These are phyloP conservation scores for Eucommia ulmoides DNA, from an alignment of 257 asterid genomes.

Conservation along the genomic window DNA sequence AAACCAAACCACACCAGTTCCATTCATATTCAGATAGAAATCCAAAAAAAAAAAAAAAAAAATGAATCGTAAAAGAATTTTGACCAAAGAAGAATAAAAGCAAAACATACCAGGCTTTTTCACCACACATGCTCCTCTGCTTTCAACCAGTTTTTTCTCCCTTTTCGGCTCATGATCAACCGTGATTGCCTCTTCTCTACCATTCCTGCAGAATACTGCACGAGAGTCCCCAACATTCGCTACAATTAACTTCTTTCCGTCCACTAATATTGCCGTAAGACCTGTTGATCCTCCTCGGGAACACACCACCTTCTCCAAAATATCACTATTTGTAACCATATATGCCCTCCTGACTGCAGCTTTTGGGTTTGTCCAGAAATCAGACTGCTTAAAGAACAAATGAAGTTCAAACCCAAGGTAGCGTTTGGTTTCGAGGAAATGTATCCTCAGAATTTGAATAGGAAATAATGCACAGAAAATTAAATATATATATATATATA, in stretches of 20 bases:
- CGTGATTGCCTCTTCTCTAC: slow-evolving; percentile 61
- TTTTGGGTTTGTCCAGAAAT: slow-evolving; percentile 58
- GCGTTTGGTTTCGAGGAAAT: too few relatives aligned
- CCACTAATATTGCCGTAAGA: slow-evolving; percentile 64
- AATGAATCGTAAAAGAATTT: too few relatives aligned
- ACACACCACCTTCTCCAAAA: slow-evolving; percentile 45
- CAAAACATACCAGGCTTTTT: slow-evolving; percentile 86
- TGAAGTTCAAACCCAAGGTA: too few relatives aligned
- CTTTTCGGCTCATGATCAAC: slow-evolving; percentile 79
- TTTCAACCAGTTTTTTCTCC: slow-evolving; percentile 63
- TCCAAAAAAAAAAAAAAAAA: too few relatives aligned
- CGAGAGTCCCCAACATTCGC: slow-evolving; percentile 93
- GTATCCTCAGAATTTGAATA: too few relatives aligned
- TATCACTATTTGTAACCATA: slow-evolving; percentile 43
- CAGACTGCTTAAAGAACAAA: slow-evolving; percentile 30
- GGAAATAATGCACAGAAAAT: too few relatives aligned
- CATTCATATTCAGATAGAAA: too few relatives aligned
- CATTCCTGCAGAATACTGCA: slow-evolving; percentile 59
- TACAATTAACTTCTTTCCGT: slow-evolving; percentile 64
- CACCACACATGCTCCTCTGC: slow-evolving; percentile 89
- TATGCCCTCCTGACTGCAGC: slow-evolving; percentile 59
- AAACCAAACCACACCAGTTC: too few relatives aligned
- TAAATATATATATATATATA: too few relatives aligned
- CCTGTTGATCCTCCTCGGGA: slow-evolving; percentile 88
- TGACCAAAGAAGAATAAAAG: too few relatives aligned